Evolutionary conservation across 1,284 basidiomycete species (phyloP).

Genomic region (Microbotryum saponariae): DNA sequence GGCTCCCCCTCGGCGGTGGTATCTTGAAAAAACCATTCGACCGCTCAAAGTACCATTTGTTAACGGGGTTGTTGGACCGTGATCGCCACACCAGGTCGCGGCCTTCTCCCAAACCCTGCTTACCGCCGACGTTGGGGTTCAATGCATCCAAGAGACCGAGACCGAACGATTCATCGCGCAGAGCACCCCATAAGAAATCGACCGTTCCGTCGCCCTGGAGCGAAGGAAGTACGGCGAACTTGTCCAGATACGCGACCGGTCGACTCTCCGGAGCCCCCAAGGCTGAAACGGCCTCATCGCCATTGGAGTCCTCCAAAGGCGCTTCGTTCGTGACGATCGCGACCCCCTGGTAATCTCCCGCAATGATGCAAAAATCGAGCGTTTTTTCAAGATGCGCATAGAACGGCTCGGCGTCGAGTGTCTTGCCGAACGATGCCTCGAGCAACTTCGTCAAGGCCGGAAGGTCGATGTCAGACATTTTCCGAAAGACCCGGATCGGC

Average conservation of each 20-base stretch:
- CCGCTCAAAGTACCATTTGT: conserved; percentile 99
- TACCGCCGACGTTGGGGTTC: conserved; percentile 84
- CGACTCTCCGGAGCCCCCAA: conserved; percentile 36
- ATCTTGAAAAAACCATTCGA: conserved; percentile 81
- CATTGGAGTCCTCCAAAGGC: conserved; percentile 26
- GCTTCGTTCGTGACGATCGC: conserved; percentile 87
- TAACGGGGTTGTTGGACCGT: conserved; percentile 86
- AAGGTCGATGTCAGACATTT: conserved; percentile 60
- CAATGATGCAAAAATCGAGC: conserved; percentile 89
- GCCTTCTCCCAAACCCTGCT: conserved; percentile 79
- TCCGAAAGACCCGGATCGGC: conserved; percentile 70
- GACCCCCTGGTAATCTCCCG: conserved; percentile 91
- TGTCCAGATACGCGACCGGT: conserved; percentile 86
- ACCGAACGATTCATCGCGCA: conserved; percentile 97
- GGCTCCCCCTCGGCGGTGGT: conserved; percentile 44
- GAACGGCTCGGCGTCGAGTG: conserved; percentile 66
- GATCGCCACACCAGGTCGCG: conserved; percentile 92
- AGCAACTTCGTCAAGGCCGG: conserved; percentile 69
- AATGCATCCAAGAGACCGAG: conserved; percentile 86
- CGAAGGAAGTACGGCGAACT: conserved; percentile 90
- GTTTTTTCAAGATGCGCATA: conserved; percentile 64
- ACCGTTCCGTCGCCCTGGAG: conserved; percentile 98
- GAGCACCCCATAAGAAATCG: conserved; percentile 97
- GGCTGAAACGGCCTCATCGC: background rate
- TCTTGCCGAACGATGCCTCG: conserved; percentile 75